Evolutionary conservation across 1,139 yeast genomes (phyloP), one percentile per base, ranked within the genome.

Genomic region (Protomyces inouyei): DNA sequence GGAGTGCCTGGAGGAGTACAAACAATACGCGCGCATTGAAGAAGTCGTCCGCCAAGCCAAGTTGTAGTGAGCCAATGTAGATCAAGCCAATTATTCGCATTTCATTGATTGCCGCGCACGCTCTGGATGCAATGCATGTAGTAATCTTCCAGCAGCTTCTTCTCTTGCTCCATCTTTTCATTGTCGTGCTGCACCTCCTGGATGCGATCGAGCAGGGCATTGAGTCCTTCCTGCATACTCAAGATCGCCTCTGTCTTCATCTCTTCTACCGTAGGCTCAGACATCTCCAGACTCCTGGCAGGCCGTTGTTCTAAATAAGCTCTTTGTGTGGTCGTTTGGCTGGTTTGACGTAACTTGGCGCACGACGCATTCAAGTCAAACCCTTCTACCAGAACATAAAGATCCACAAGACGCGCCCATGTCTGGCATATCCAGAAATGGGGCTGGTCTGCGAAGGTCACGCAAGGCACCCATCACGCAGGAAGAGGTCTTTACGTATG

Each of bases 1-100:
- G 18, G 69, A 67, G 25, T 67, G 69, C 28, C 59, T 69, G 55
- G 61, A 57, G 38, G 68, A 67, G 67, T 69, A 67, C 56, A 45
- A 59, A 51, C 52, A 57, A 9, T 69, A 69, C 69, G 69, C 70
- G 14, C 28, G 48, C 21, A 51, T 57, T 23, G 61, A 57, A 37
- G 55, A 21, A 35, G 32, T 57, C 14, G 61, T 52, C 46, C 38
- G 10, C 28, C 48, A 25, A 14, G 55, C 25, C 21, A 51, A 57
- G 38, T 32, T 59, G 43, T 40, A 40, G 52, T 45, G 35, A 55
- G 23, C 53, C 14, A 28, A 4, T 28, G 32, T 28, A 28, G 32
- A 28, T 6, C 32, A 6, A 28, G 32, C 32, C 32, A 4, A 1
- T 28, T 28, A 28, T 3, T 6, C 32, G 32, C 32, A 23, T 38